Conservation (phyloP, 169 alveolate species). For the Plasmodium inui region DNA sequence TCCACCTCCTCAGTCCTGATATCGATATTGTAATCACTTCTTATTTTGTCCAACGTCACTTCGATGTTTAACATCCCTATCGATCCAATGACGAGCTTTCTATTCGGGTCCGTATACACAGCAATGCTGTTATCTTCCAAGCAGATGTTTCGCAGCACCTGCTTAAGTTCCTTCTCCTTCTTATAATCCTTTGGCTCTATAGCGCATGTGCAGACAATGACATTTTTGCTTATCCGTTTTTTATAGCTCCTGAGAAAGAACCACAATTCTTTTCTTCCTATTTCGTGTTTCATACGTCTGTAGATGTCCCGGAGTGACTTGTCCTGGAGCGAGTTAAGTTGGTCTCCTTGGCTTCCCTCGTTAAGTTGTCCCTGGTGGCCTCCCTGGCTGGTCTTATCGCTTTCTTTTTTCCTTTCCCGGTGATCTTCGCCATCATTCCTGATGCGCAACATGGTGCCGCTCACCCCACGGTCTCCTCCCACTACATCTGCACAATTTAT, state of each 20-base stretch:
- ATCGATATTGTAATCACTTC: conserved; percentile 57
- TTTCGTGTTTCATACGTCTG: conserved; percentile 16
- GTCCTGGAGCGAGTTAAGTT: background rate
- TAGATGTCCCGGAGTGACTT: conserved; percentile 2
- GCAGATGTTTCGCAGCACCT: conserved; percentile 47
- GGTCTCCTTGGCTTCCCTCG: background rate
- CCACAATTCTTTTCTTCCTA: conserved; percentile 53
- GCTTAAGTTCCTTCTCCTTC: conserved; percentile 63
- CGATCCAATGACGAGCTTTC: conserved; percentile 64
- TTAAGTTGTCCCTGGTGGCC: background rate
- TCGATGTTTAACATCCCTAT: conserved; percentile 73
- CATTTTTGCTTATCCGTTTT: conserved; percentile 60
- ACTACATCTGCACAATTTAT: background rate
- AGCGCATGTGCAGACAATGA: conserved; percentile 68
- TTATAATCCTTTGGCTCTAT: conserved; percentile 64
- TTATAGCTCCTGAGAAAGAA: conserved; percentile 59
- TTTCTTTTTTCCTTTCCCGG: background rate
- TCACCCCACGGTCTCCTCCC: background rate
- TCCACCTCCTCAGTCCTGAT: conserved; percentile 55
- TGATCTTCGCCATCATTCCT: background rate
- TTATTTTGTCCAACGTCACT: conserved; percentile 68
- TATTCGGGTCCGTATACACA: conserved; percentile 30
- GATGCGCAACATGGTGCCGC: background rate
- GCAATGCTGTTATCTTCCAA: conserved; percentile 71
- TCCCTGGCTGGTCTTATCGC: background rate